Evolutionary conservation across 2,329 filamentous ascomycete species (phyloP).

Genomic region (Aureobasidium zeae): DNA sequence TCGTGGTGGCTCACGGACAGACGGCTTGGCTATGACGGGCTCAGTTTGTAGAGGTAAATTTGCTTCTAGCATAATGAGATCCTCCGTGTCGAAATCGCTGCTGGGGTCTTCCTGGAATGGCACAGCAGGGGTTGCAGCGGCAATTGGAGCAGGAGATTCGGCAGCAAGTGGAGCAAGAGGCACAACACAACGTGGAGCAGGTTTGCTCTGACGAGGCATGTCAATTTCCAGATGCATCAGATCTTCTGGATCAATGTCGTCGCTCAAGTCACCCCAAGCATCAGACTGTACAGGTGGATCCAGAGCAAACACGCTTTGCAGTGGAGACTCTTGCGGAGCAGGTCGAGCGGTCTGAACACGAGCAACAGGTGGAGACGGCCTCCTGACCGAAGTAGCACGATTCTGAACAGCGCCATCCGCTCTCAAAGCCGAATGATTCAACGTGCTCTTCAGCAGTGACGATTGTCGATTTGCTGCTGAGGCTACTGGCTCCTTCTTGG

Average conservation of each 20-base stretch:
- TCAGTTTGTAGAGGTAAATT: not conserved
- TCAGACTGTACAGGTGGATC: not conserved
- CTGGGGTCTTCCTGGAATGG: not conserved
- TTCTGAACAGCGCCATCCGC: not conserved
- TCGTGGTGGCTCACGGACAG: not conserved
- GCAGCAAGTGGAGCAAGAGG: too few species aligned
- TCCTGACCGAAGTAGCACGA: not conserved
- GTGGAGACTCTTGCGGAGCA: not conserved
- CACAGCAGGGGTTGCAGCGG: too few species aligned
- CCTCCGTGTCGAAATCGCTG: slow-evolving; percentile 3
- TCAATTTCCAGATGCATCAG: not conserved
- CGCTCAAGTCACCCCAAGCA: slow-evolving; percentile 4
- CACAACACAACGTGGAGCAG: too few species aligned
- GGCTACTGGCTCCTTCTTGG: slow-evolving; percentile 12
- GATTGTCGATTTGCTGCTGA: slow-evolving; percentile 6
- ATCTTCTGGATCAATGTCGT: slow-evolving; percentile 11
- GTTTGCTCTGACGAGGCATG: not conserved
- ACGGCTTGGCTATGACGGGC: not conserved
- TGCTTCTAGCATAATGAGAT: slow-evolving; percentile 1
- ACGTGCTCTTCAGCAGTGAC: not conserved
- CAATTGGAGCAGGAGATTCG: too few species aligned
- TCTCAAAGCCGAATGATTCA: slow-evolving; percentile 1
- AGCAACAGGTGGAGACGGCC: too few species aligned
- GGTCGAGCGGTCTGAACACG: not conserved
- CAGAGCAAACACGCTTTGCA: not conserved